A percentile compares a stretch with the other conserved stretches of the same genome.
phyloP scores from a whole-genome alignment of 2,329 filamentous ascomycete genomes.

The Calonectria pseudoreteaudii region DNA sequence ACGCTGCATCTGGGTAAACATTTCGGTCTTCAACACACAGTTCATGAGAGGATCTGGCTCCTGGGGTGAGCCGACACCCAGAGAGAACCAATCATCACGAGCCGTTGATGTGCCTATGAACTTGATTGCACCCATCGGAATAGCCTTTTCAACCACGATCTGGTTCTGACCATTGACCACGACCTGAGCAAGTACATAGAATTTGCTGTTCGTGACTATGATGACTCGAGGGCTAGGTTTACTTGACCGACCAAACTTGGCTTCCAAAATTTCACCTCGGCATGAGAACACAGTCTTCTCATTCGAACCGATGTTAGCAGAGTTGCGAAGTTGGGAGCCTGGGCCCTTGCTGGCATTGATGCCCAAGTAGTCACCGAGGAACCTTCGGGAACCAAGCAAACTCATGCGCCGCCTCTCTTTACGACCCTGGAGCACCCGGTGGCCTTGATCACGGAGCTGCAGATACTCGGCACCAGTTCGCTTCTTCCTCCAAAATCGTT shows the following conservation, averaged over 20 bases:
- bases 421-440: slow-evolving; percentile 81
- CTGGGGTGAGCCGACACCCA: slow-evolving; percentile 89
- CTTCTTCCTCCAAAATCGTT: slow-evolving; percentile 95
- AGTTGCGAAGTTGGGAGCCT: slow-evolving; percentile 82
- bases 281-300: slow-evolving; percentile 91
- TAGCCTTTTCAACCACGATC: slow-evolving; percentile 83
- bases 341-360: slow-evolving; percentile 84
- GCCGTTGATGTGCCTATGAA: slow-evolving; percentile 83
- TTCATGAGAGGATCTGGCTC: slow-evolving; percentile 94
- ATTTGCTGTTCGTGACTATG: slow-evolving; percentile 85
- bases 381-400: slow-evolving; percentile 89
- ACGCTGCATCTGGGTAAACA: slow-evolving; percentile 91
- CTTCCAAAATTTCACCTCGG: slow-evolving; percentile 88
- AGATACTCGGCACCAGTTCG: slow-evolving; percentile 90
- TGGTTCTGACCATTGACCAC: slow-evolving; percentile 84
- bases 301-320: slow-evolving; percentile 76
- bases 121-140: slow-evolving; percentile 89
- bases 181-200: slow-evolving; percentile 89
- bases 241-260: slow-evolving; percentile 96
- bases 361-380: slow-evolving; percentile 94
- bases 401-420: slow-evolving; percentile 95
- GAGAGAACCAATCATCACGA: slow-evolving; percentile 96
- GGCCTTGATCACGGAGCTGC: slow-evolving; percentile 88
- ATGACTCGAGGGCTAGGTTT: slow-evolving; percentile 90
- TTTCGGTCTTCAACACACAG: slow-evolving; percentile 95